A percentile compares a stretch with the other conserved stretches of the same genome.
phyloP scores from a whole-genome alignment of 805 yeast species.

The Priceomyces haplophilus region DNA sequence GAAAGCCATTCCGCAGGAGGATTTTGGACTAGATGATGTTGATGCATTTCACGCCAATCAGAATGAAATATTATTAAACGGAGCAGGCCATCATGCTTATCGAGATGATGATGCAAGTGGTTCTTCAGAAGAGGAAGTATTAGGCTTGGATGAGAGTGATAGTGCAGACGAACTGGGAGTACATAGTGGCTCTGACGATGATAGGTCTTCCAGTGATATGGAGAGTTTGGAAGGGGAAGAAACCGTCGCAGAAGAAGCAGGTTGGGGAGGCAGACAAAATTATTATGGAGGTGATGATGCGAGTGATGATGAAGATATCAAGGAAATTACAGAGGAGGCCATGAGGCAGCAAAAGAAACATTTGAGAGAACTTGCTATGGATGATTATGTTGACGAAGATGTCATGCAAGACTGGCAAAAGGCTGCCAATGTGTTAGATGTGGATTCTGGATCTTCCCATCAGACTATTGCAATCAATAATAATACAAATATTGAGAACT shows the following conservation, averaged over 20 bases:
- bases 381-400: slow-evolving; percentile 62
- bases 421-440: slow-evolving; percentile 47
- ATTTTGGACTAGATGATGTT: slow-evolving; percentile 58
- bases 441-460: slow-evolving; percentile 11
- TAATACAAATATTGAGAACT: slow-evolving; percentile 28
- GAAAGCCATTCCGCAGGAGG: slow-evolving; percentile 10
- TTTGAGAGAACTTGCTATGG: slow-evolving; percentile 70
- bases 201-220: no score
- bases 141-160: slow-evolving; percentile 40
- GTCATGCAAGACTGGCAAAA: slow-evolving; percentile 77
- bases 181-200: slow-evolving; percentile 31
- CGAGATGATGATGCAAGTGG: slow-evolving; percentile 32
- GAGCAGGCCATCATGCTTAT: slow-evolving; percentile 48
- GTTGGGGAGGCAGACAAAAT: slow-evolving; percentile 44
- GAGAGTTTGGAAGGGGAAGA: slow-evolving; percentile 17
- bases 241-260: slow-evolving; percentile 30
- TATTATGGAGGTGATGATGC: slow-evolving; percentile 63
- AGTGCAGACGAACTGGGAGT: slow-evolving; percentile 46
- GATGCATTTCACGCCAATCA: slow-evolving; percentile 62
- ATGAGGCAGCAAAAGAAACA: slow-evolving; percentile 74
- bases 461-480: slow-evolving; percentile 33
- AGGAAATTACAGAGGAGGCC: slow-evolving; percentile 84
- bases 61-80: slow-evolving; percentile 54
- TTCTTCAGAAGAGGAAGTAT: slow-evolving; percentile 56
- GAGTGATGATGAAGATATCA: slow-evolving; percentile 75